Conservation (phyloP, 495 filamentous ascomycete species). For the Hyaloscypha variabilis region DNA sequence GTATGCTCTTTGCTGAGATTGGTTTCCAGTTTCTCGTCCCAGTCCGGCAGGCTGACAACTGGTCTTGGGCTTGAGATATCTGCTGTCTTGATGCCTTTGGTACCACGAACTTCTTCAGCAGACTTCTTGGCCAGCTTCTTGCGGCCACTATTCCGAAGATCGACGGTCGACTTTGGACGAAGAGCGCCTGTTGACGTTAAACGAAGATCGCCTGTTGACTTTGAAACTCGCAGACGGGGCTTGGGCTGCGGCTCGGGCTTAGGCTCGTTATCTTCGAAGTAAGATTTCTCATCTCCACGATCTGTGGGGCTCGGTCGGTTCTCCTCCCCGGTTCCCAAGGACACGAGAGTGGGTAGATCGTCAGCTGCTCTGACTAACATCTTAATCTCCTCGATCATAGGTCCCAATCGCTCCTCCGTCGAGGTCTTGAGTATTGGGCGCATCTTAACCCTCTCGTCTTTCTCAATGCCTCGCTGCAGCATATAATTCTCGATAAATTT, state of each 20-base stretch:
- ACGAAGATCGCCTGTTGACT: neutral
- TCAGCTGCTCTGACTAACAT: neutral
- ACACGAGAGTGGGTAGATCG: no score
- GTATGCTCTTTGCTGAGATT: neutral
- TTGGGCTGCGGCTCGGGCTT: neutral
- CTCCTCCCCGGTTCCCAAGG: neutral
- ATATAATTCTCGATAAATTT: no score
- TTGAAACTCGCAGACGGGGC: neutral
- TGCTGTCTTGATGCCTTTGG: no score
- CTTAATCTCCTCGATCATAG: neutral
- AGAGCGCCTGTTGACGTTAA: no score
- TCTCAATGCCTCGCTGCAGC: neutral
- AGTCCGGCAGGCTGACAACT: neutral
- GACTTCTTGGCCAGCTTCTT: neutral
- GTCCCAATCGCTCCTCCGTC: neutral
- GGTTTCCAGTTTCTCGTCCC: neutral
- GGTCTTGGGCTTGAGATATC: neutral
- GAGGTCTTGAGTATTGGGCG: neutral
- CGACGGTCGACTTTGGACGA: no score
- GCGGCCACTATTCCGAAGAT: neutral
- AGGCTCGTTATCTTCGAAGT: neutral
- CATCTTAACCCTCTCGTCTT: neutral
- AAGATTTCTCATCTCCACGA: neutral
- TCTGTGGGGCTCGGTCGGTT: neutral
- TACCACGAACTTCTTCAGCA: no score